Evolutionary conservation across 2,329 filamentous ascomycete species (phyloP), one percentile per base, ranked within the genome.

Genomic region (Venturia nashicola): DNA sequence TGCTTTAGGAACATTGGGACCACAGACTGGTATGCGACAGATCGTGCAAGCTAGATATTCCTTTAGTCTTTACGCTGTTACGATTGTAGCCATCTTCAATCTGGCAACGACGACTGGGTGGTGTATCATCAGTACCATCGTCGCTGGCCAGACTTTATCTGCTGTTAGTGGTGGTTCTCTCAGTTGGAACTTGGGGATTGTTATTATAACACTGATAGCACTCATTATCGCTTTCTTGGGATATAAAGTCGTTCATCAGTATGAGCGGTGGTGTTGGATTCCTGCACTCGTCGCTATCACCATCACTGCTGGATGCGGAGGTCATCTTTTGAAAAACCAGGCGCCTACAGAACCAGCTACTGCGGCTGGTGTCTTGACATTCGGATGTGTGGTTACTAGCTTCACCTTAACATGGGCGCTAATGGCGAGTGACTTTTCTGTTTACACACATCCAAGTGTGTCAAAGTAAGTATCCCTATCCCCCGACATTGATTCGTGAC

Each of bases 31-130:
- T 2, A 84, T 86, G 68, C 76, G 85, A 61, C 86, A 83, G 54
- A 80, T 86, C 81, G 81, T 84, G 36, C 79, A 85, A 67, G 79
- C 83, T 6, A 78, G 83, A 16, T 87, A 84, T 68, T 76, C 80
- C n/a, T 86, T 86, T 79, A 84, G 85, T 9, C 87, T 82, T 81
- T 87, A 82, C 77, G 84, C 84, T 0, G 82, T 81, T 63, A 87
- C 86, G 71, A 72, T 88, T 7, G 79, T 86, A 40, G 83, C 85
- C 16, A 68, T 87, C 32, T 74, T 88, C 65, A 87, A 86, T 68
- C 75, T 87, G 54, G 79, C 87, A 51, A 80, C 85, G 20, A 77
- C 86, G 69, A 76, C 86, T 2, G 84, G 84, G 11, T 87, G 86
- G 68, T 76, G 78, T 27, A 75, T 87, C 70, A 83, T 89, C 65